Evolutionary conservation across 306 rosid species (phyloP).

Genomic region (Psophocarpus tetragonolobus): DNA sequence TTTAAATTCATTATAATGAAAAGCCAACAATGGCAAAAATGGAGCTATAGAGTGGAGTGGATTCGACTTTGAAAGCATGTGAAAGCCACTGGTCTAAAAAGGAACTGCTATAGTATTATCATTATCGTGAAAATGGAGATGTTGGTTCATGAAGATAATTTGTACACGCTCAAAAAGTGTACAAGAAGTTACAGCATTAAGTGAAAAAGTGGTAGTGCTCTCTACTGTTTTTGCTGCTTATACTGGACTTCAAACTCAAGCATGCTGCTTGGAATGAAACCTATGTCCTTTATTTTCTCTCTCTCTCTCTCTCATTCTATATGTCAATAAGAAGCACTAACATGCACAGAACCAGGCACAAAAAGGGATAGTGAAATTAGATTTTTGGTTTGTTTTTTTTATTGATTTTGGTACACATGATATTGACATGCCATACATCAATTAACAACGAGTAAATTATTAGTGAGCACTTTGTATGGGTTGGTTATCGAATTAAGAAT

Average conservation of each 20-base stretch:
- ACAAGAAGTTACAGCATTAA: constrained; percentile 17
- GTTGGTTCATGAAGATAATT: constrained; percentile 32
- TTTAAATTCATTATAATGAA: not conserved
- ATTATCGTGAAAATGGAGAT: not conserved
- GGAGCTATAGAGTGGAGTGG: not conserved
- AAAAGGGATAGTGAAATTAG: not conserved
- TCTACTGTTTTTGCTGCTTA: constrained; percentile 13
- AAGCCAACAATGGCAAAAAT: not conserved
- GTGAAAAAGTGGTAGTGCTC: constrained; percentile 10
- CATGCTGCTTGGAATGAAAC: constrained; percentile 31
- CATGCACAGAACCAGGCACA: not conserved
- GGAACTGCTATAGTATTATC: not conserved
- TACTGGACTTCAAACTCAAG: not conserved
- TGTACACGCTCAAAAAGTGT: constrained; percentile 40
- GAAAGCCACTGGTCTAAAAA: constrained; percentile 20
- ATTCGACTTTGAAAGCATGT: not conserved
- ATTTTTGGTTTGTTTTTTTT: not conserved
- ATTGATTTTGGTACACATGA: not conserved
- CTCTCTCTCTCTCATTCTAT: not conserved
- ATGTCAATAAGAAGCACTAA: not conserved
- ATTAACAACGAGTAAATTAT: not conserved
- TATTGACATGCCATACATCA: not conserved
- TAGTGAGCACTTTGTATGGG: not conserved
- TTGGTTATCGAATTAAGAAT: not conserved
- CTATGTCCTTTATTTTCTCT: not conserved